Percentiles rank a stretch among this genome's conserved stretches.
Evolutionary conservation across 805 yeast genomes (phyloP).

Genomic region (Candida golubevii): DNA sequence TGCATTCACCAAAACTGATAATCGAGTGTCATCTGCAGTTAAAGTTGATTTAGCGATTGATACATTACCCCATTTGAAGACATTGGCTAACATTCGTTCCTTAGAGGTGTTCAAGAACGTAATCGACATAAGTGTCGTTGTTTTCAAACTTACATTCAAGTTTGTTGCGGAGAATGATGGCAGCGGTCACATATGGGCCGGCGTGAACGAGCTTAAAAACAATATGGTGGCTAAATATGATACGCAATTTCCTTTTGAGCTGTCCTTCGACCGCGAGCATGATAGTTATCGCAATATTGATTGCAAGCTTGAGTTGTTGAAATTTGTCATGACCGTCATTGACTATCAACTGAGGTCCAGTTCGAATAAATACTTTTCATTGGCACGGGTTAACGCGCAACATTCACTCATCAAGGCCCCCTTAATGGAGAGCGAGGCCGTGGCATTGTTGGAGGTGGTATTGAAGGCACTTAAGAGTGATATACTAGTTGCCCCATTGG

Average conservation of each 20-base stretch:
- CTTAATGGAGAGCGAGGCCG: conserved; percentile 63
- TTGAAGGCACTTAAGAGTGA: conserved; percentile 54
- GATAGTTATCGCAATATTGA: conserved; percentile 51
- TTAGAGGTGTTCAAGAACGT: conserved; percentile 27
- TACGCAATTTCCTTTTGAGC: conserved; percentile 48
- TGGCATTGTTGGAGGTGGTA: conserved; percentile 57
- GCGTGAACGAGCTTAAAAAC: conserved; percentile 51
- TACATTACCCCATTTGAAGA: conserved; percentile 29
- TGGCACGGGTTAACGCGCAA: conserved; percentile 45
- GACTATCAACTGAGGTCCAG: conserved; percentile 46
- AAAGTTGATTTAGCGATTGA: conserved; percentile 40
- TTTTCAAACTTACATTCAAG: conserved; percentile 42
- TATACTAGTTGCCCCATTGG: conserved; percentile 47
- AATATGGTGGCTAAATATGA: conserved; percentile 60
- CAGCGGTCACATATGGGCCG: conserved; percentile 49
- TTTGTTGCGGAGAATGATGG: conserved; percentile 47
- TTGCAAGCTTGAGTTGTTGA: conserved; percentile 63
- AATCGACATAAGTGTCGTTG: conserved; percentile 36
- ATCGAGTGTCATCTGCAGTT: conserved; percentile 22
- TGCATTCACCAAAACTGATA: conserved; percentile 29
- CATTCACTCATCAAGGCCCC: conserved; percentile 62
- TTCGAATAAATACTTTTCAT: conserved; percentile 38
- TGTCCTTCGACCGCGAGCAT: conserved; percentile 45
- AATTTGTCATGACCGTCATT: conserved; percentile 52
- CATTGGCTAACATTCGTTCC: conserved; percentile 26